Base-by-base conservation (phyloP, 805 yeast species). In the Millerozyma acaciae region DNA sequence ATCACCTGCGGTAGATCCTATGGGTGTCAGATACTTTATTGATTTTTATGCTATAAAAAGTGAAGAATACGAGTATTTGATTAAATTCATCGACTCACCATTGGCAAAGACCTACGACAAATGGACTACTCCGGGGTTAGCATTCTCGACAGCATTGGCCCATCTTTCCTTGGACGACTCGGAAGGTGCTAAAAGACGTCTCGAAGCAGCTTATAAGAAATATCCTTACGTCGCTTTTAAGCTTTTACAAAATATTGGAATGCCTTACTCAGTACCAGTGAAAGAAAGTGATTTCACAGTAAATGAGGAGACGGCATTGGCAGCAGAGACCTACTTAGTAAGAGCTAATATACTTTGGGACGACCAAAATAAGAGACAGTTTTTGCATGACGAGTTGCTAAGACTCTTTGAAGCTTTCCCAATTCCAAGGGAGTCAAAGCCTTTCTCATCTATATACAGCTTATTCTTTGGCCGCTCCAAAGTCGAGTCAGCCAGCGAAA, bases 21-120 rank as follows among this genome's bases (percentile, higher is more conserved):
- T 80, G 33, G 95, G 95, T 15, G 87, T 82, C 8, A 70, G 95
- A 42, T 80, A 81, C 49, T 84, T 86, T 53, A 78, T 88, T 44
- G 96, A 88, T 52, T 79, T 74, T 49, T 87, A 84, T 50, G 80
- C 90, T 3, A 60, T 84, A 3, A 61, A 76, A 57, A 66, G 84
- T 22, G 78, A 71, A 20, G 85, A 85, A 40, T 76, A 70, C 48
- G 64, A 75, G 37, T 86, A 76, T 54, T 51, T 87, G 44, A 64
- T 78, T 8, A 73, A 76, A 13, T 57, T 85, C 21, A 70, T 69
- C 2, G 60, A 73, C 8, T 75, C 84, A 1, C 73, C 84, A 1
- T 60, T 83, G 21, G 63, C 69, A 3, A 70, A 64, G 15, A 67
- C 80, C 0, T 83, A 84, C 44, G 55, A 55, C 8, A 74, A 72